Evolutionary conservation across 305 asterid species (phyloP).

Genomic region (Fraxinus greggii): DNA sequence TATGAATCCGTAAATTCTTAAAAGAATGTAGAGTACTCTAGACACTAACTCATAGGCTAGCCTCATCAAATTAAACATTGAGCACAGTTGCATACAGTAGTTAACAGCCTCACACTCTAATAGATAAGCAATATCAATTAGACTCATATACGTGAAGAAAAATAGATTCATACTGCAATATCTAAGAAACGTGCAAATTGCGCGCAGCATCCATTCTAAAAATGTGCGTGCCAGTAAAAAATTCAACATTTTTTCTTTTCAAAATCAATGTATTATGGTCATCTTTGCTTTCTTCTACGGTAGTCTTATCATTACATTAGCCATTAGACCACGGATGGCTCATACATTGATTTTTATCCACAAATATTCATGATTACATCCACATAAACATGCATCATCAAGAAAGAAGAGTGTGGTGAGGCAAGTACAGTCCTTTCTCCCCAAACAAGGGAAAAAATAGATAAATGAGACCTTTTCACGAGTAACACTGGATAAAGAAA

Average conservation of each 20-base stretch:
- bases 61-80: not conserved
- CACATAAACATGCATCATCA: not conserved
- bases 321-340: not conserved
- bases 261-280: not conserved
- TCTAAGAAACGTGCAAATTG: not conserved
- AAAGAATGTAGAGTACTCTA: not conserved
- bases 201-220: not conserved
- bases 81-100: not conserved
- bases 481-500: not conserved
- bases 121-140: conserved; percentile 2
- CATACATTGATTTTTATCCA: not conserved
- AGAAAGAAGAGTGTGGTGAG: not conserved
- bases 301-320: not conserved
- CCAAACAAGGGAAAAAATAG: not conserved
- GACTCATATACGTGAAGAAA: not conserved
- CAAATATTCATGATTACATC: not conserved
- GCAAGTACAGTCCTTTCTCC: not conserved
- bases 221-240: not conserved
- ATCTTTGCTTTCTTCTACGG: not conserved
- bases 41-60: not conserved
- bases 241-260: not conserved
- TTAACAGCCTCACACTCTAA: not conserved
- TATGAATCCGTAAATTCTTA: not conserved
- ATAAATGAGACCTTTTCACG: not conserved
- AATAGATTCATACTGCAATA: not conserved